Conservation (phyloP, 2,329 filamentous ascomycete species). For the Harringtonia lauricola region DNA sequence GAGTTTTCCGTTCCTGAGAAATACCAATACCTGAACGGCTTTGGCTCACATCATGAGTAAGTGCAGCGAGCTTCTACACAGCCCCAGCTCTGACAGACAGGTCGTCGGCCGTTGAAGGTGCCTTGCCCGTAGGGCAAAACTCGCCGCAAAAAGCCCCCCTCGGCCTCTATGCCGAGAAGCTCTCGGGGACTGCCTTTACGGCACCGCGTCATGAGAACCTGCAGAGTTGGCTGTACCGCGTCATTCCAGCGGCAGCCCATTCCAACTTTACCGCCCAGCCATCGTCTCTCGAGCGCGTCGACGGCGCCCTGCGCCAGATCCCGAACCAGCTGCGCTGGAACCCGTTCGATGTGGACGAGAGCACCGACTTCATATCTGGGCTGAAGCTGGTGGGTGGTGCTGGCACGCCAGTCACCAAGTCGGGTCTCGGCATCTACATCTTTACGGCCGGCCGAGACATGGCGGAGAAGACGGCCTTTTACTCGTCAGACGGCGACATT, state of each 20-base stretch:
- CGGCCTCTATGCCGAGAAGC: constrained; percentile 73
- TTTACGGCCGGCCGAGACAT: constrained; percentile 73
- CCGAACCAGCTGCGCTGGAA: constrained; percentile 78
- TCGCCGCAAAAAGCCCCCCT: constrained; percentile 70
- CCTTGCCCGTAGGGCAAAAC: constrained; percentile 66
- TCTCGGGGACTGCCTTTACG: constrained; percentile 63
- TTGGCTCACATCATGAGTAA: constrained; percentile 66
- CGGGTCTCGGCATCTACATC: constrained; percentile 68
- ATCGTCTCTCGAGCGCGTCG: constrained; percentile 6
- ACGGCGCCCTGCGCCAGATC: constrained; percentile 53
- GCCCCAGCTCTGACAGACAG: constrained; percentile 27
- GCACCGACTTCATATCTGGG: constrained; percentile 38
- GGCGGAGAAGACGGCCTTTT: constrained; percentile 64
- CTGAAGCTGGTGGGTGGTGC: constrained; percentile 66
- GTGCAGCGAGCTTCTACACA: constrained; percentile 13
- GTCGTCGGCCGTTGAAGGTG: constrained; percentile 63
- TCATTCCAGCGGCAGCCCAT: constrained; percentile 54
- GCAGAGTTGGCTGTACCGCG: constrained; percentile 63
- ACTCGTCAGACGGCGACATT: constrained; percentile 73
- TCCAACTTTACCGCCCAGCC: constrained; percentile 32
- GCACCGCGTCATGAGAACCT: constrained; percentile 58
- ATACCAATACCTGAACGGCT: constrained; percentile 70
- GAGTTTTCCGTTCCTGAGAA: constrained; percentile 35
- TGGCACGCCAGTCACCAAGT: constrained; percentile 69
- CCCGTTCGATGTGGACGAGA: constrained; percentile 46